These are phyloP conservation scores for Podospora pseudocomata DNA, from an alignment of 495 filamentous ascomycete species.

Conservation along the genomic window DNA sequence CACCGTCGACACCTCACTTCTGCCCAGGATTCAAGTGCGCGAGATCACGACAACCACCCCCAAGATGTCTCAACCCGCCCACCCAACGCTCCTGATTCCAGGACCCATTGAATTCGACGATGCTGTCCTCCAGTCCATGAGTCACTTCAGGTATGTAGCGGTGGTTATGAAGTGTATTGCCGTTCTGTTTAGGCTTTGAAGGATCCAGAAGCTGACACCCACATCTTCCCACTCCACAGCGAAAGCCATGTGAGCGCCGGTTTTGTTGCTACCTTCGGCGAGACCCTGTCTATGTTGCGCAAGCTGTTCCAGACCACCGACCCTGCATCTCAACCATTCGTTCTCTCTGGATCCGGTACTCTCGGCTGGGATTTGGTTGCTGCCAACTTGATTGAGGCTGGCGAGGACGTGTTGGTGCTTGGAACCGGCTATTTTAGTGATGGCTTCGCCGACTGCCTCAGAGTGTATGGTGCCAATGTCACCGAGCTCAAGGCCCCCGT, in stretches of 20 bases:
- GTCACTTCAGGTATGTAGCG: conserved; percentile 73
- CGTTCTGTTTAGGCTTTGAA: background rate
- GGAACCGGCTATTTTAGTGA: conserved; percentile 97
- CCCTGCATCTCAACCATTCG: conserved; percentile 80
- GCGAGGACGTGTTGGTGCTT: conserved; percentile 86
- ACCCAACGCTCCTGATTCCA: conserved; percentile 85
- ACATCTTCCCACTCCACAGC: conserved; percentile 41
- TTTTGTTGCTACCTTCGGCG: conserved; percentile 88
- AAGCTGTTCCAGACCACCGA: conserved; percentile 88
- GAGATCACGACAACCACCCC: conserved; percentile 27
- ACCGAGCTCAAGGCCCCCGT: conserved; percentile 87
- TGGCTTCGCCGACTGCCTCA: conserved; percentile 86
- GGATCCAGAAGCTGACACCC: conserved; percentile 12
- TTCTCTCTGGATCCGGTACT: conserved; percentile 91
- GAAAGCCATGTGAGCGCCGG: conserved; percentile 86
- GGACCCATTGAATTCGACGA: conserved; percentile 99
- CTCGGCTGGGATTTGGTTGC: conserved; percentile 95
- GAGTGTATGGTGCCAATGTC: conserved; percentile 82
- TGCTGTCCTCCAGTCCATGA: conserved; percentile 91
- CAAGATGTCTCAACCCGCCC: conserved; percentile 76
- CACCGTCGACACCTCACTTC: conserved; percentile 48
- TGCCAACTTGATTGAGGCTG: conserved; percentile 80
- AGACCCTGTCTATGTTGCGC: conserved; percentile 80
- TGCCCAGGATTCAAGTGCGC: conserved; percentile 35
- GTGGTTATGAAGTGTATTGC: background rate